phyloP scores from a whole-genome alignment of 129 eudicot species.

The Artemisia annua region DNA sequence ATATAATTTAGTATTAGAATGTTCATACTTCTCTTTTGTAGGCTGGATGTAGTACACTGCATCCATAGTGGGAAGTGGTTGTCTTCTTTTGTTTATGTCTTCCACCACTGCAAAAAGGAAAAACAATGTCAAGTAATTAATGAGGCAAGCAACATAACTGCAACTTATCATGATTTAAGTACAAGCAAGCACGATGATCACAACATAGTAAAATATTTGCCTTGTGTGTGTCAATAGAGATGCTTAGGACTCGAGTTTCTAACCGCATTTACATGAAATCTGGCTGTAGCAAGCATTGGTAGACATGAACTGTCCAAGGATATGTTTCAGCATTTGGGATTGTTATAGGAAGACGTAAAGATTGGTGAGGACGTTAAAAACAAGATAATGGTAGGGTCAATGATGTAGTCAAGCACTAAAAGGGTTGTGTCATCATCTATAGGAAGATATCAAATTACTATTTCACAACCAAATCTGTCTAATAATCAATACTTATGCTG shows the following conservation, averaged over 20 bases:
- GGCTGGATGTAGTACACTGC: conserved; percentile 97
- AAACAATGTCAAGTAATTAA: conserved; percentile 9
- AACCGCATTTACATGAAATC: neutral
- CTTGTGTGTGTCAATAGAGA: neutral
- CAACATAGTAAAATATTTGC: conserved; percentile 7
- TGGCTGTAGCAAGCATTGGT: conserved; percentile 1
- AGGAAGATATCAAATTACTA: no score
- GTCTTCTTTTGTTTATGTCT: conserved; percentile 90
- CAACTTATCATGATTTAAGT: conserved; percentile 15
- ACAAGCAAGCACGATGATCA: conserved; percentile 4
- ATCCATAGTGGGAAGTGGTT: conserved; percentile 90
- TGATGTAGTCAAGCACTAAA: conserved; percentile 12
- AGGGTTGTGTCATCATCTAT: neutral
- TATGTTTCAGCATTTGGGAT: conserved; percentile 7
- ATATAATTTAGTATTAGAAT: conserved; percentile 1
- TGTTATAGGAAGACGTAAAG: conserved; percentile 3
- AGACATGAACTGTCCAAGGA: neutral
- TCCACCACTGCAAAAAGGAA: conserved; percentile 78
- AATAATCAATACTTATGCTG: no score
- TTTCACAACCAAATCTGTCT: no score
- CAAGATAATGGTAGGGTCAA: conserved; percentile 11
- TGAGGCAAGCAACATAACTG: conserved; percentile 1
- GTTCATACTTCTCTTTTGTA: conserved; percentile 78
- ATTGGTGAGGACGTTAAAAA: conserved; percentile 10
- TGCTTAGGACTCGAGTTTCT: conserved; percentile 18